Percentiles rank a stretch among this genome's conserved stretches.
Evolutionary conservation across 2,329 filamentous ascomycete species (phyloP).

Genomic region (Chaetothyriales sp.): DNA sequence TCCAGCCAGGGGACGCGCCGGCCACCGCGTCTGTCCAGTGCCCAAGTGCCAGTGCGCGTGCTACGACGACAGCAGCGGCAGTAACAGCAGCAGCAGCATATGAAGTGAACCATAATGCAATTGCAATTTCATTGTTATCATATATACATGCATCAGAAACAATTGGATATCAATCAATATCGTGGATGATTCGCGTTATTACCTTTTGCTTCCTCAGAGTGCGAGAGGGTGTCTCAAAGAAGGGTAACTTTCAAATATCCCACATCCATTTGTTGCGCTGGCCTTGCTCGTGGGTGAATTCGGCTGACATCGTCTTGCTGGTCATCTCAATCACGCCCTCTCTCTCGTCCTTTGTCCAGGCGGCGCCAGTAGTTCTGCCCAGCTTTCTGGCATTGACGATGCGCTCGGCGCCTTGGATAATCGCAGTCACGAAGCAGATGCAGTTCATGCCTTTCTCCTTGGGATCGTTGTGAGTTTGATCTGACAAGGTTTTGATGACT

Average conservation of each 20-base stretch:
- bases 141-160: too few relatives aligned
- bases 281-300: slow-evolving; percentile 2
- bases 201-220: too few relatives aligned
- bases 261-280: slow-evolving; percentile 6
- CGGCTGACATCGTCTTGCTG: slow-evolving; percentile 6
- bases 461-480: slow-evolving; percentile 13
- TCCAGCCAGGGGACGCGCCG: slow-evolving; percentile 13
- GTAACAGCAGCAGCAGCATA: too few relatives aligned
- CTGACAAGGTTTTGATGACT: slow-evolving; percentile 16
- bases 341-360: slow-evolving; percentile 13
- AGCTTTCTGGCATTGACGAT: slow-evolving; percentile 10
- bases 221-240: too few relatives aligned
- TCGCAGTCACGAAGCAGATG: slow-evolving; percentile 17
- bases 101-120: too few relatives aligned
- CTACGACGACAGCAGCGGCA: slow-evolving; percentile 15
- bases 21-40: slow-evolving; percentile 39
- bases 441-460: slow-evolving; percentile 14
- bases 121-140: too few relatives aligned
- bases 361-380: slow-evolving; percentile 7
- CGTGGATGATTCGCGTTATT: too few relatives aligned
- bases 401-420: slow-evolving; percentile 16
- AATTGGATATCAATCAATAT: too few relatives aligned
- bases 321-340: slow-evolving; percentile 8
- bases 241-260: slow-evolving; percentile 7
- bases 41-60: slow-evolving; percentile 41